Evolutionary conservation across 139 green algal species (phyloP), one percentile per base, ranked within the genome.

Genomic region (Coccomyxa sp.): DNA sequence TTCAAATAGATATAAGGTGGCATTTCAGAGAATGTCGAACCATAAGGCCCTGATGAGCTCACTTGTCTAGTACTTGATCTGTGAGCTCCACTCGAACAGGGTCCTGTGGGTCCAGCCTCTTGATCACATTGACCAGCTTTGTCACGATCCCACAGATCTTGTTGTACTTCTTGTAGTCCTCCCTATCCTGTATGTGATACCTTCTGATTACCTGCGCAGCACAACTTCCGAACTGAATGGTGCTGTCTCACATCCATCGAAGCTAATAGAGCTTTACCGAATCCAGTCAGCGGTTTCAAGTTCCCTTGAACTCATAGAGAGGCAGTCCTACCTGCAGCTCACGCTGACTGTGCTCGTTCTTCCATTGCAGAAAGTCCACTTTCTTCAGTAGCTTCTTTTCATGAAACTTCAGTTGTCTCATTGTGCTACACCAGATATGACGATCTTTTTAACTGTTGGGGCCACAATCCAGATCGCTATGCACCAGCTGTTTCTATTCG

Each of bases 101-200:
- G 87, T 99, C 96, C 15, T 89, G 86, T 0, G 95, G 32, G 76
- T 98, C 95, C 60, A 99, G 90, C 71, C 94, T 87, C 79, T 94
- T 94, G 14, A 97, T 76, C 63, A 95, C 80, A 67, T 83, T 91
- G 4, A 91, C 91, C 17, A 97, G 86, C 86, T 97, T 97, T 30
- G 94, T 98, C 13, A 99, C 86, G 86, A 96, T 92, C 58, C 97
- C 97, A 67, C 87, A 92, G 18, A 98, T 86, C 78, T 95, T 94
- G 86, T 98, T 97, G 86, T 98, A 97, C 85, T 96, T 96, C 71
- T 94, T 98, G 92, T 99, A 99, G 85, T 99, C 97, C 81, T 99
- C 97, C 1, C 97, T 89, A 82, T 98, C 90, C 76, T 96, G 94
- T 67, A 99, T 96, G 88, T 99, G 96, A 85, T 99, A 99, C 27